phyloP scores from a whole-genome alignment of 2,329 filamentous ascomycete genomes.

The Apiospora hydei region DNA sequence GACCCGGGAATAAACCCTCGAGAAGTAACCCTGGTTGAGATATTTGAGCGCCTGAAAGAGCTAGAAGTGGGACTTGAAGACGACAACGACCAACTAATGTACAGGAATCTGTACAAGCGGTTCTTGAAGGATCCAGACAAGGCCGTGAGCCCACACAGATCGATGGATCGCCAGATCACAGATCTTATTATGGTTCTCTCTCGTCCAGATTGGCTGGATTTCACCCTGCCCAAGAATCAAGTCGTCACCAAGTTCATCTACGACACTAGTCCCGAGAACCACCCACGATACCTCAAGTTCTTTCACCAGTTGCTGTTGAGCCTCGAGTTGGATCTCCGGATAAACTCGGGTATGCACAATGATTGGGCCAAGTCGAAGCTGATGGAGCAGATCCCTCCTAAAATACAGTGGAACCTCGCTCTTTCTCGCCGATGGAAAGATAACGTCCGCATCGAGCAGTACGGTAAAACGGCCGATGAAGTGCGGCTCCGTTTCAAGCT shows the following conservation, averaged over 20 bases:
- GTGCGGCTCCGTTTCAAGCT: constrained; percentile 70
- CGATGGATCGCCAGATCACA: constrained; percentile 74
- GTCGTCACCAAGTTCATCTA: constrained; percentile 78
- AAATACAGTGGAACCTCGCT: constrained; percentile 75
- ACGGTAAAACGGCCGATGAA: constrained; percentile 59
- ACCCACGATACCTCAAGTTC: constrained; percentile 68
- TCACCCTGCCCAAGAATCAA: constrained; percentile 73
- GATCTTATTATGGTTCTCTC: constrained; percentile 75
- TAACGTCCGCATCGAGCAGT: constrained; percentile 71
- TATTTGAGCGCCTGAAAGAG: constrained; percentile 66
- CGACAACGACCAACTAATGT: constrained; percentile 61
- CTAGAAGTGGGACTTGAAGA: constrained; percentile 60
- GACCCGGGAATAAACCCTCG: constrained; percentile 67
- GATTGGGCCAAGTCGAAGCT: constrained; percentile 71
- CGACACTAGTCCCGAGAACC: constrained; percentile 62
- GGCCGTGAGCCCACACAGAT: constrained; percentile 64
- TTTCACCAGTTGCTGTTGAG: constrained; percentile 80
- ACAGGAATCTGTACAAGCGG: constrained; percentile 70
- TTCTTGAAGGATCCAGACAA: constrained; percentile 74
- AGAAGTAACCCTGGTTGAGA: constrained; percentile 63
- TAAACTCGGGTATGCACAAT: constrained; percentile 68
- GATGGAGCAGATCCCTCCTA: constrained; percentile 70
- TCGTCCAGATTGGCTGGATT: constrained; percentile 76
- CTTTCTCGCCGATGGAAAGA: constrained; percentile 77
- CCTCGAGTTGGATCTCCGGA: constrained; percentile 74